Evolutionary conservation across 2,329 filamentous ascomycete genomes (phyloP), one percentile per base, ranked within the genome.

Genomic region (Colletotrichum nymphaeae): DNA sequence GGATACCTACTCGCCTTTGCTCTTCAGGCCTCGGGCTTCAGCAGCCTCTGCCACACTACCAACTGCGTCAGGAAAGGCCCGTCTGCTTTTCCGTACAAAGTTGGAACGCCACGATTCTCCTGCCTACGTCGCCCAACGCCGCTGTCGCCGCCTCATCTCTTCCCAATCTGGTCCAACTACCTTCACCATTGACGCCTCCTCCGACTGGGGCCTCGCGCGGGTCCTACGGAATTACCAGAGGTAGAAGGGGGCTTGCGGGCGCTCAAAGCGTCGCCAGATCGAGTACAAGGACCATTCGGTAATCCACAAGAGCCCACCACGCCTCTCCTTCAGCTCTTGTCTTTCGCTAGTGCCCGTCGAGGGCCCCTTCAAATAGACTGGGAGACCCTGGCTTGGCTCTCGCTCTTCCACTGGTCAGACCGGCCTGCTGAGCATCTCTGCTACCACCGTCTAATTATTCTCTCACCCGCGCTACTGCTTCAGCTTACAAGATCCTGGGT

Each of bases 391-490:
- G 67, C 56, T 62, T 19, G 16, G 53, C 59, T 11, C 12, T 70
- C 53, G 11, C 24, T 57, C 26, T 42, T 19, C 26, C 26, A 32
- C 32, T 28, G 32, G 55, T 24, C 56, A 37, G 42, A 53, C 63
- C 58, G 66, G 64, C 30, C 35, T 28, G 35, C 28, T 46, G 67
- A 53, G 65, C 35, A 62, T 53, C 35, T 64, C 37, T 70, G 60
- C 32, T 59, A 35, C 62, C 22, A 64, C 69, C 37, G 52, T 64
- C 52, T 59, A 73, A 70, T 70, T 62, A 70, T 60, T 56, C 67
- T 70, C 67, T 65, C 67, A 70, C 46, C 55, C 67, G 49, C 67
- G 55, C 67, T 70, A 73, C 67, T 65, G 67, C 70, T 60, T 73
- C 70, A 70, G 59, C 53, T 49, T 59, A 56, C 59, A 24, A 24